Percentiles rank a stretch among this genome's conserved stretches.
Conservation (phyloP, 1,139 yeast genomes). For the Yamadazyma blattariae region DNA sequence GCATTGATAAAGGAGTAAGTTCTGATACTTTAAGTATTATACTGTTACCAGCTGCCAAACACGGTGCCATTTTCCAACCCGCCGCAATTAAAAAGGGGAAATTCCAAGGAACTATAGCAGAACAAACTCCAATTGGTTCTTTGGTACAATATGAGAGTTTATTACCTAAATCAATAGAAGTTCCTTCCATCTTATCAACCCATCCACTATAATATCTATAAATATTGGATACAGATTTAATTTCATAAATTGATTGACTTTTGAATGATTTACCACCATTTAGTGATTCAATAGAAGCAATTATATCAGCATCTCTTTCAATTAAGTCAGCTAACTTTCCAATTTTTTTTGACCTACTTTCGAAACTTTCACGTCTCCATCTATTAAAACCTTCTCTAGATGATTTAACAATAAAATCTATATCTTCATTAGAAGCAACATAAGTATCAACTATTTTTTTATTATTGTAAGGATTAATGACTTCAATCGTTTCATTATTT, state of each 20-base stretch:
- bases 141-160: slow-evolving; percentile 75
- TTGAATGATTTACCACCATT: slow-evolving; percentile 76
- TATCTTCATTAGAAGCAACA: slow-evolving; percentile 65
- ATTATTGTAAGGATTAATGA: slow-evolving; percentile 68
- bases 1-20: slow-evolving; percentile 59
- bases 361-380: slow-evolving; percentile 39
- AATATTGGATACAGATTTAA: slow-evolving; percentile 60
- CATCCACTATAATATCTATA: slow-evolving; percentile 75
- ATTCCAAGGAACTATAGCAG: slow-evolving; percentile 70
- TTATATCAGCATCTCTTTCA: slow-evolving; percentile 52
- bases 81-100: slow-evolving; percentile 57
- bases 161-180: slow-evolving; percentile 58
- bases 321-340: slow-evolving; percentile 59
- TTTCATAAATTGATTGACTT: slow-evolving; percentile 38
- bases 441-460: slow-evolving; percentile 64
- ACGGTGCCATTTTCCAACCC: slow-evolving; percentile 65
- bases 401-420: slow-evolving; percentile 71
- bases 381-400: slow-evolving; percentile 66
- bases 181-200: slow-evolving; percentile 78
- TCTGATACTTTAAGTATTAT: slow-evolving; percentile 66
- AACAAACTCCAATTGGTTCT: slow-evolving; percentile 81
- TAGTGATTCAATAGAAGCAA: slow-evolving; percentile 71
- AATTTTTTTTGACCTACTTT: slow-evolving; percentile 45
- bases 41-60: slow-evolving; percentile 66
- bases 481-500: slow-evolving; percentile 59